Base-by-base conservation (phyloP, 2,329 filamentous ascomycete genomes). In the Apiospora rasikravindrae region DNA sequence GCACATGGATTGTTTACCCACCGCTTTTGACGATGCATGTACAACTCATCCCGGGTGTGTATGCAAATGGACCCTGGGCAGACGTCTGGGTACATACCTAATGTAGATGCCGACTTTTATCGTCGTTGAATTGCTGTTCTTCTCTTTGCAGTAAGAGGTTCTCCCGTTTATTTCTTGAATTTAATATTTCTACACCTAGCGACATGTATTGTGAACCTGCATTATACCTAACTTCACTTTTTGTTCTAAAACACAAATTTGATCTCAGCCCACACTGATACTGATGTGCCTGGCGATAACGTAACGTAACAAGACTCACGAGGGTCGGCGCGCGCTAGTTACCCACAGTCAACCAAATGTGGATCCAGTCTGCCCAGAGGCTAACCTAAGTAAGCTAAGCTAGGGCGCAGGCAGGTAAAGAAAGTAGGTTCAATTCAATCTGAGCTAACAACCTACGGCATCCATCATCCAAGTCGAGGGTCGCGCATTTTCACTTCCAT, bases 401-500 rank as follows among this genome's bases (percentile, higher is more conserved):
- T 61, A 61, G 53, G 8, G 53, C 53, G 53, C 40, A 42, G 40
- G 40, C 40, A 37, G 33, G 33, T 37, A 37, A 37, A 37, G 33
- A 37, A 37, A 37, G 40, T 61, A 37, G 53, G 33, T 61, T 61
- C 53, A 61, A 37, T 40, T 40, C 57, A 40, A 64, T 64, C 19
- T 8, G 53, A 37, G 49, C 24, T 53, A 53, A 42, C 40, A 53
- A 42, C 40, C 40, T 42, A 10, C 40, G 13, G 10, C 49, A 29
- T 29, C 13, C 26, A 57, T 37, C 19, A 37, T 40, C 29, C 19
- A 37, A 10, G 13, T 40, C 4, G 57, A 64, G 22, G 57, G 57
- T 64, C 57, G 22, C 19, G 57, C 57, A 64, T 64, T 64, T 64
- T 64, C 57, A 64, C 10, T n/a, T 33, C n/a, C 57, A 64, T n/a